These are phyloP conservation scores for Colletotrichum sp. DNA, from an alignment of 2,329 filamentous ascomycete genomes.

Conservation along the genomic window DNA sequence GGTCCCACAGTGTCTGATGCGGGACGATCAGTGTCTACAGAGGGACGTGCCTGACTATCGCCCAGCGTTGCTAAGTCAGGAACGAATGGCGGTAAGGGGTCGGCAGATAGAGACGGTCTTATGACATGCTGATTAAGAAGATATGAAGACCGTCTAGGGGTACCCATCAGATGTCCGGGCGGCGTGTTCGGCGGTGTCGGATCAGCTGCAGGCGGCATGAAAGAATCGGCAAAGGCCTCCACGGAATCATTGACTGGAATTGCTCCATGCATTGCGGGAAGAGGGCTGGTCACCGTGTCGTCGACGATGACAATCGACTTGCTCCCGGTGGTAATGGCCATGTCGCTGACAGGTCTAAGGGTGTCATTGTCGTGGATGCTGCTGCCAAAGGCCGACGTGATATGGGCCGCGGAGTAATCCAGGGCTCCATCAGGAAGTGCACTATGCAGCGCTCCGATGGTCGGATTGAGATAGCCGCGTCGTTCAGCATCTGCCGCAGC, in stretches of 20 bases:
- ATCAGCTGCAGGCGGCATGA: constrained; percentile 53
- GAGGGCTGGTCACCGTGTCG: constrained; percentile 58
- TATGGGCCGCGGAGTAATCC: constrained; percentile 49
- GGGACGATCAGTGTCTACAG: constrained; percentile 33
- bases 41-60: constrained; percentile 31
- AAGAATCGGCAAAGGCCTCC: constrained; percentile 59
- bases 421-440: constrained; percentile 29
- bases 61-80: constrained; percentile 50
- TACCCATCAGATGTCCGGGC: constrained; percentile 49
- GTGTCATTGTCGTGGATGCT: constrained; percentile 33
- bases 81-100: constrained; percentile 51
- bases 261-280: constrained; percentile 57
- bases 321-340: constrained; percentile 77
- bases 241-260: constrained; percentile 51
- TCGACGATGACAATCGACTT: constrained; percentile 91
- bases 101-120: constrained; percentile 37
- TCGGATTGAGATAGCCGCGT: constrained; percentile 1
- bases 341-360: constrained; percentile 54
- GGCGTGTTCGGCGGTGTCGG: constrained; percentile 68
- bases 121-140: constrained; percentile 54
- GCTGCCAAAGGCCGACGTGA: constrained; percentile 47
- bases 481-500: constrained; percentile 25
- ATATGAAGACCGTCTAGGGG: constrained; percentile 60
- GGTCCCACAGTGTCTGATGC: constrained; percentile 36
- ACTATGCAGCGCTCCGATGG: constrained; percentile 1